Percentiles rank a stretch among this genome's conserved stretches.
phyloP scores from a whole-genome alignment of 192 early-diverging fungal genomes.

The Cladochytrium replicatum region DNA sequence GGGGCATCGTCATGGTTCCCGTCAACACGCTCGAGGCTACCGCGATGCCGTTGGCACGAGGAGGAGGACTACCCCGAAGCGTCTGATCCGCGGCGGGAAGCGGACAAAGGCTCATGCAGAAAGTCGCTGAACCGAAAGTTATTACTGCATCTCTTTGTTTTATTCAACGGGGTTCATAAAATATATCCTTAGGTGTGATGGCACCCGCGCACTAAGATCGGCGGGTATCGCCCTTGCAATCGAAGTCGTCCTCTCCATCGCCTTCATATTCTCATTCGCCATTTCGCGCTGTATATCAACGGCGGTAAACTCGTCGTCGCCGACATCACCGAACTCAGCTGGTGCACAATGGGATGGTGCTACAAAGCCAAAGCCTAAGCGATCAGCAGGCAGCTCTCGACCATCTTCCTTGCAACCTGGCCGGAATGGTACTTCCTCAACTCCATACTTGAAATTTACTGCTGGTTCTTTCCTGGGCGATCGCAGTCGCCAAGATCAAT shows the following conservation, averaged over 20 bases:
- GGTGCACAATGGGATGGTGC: constrained; percentile 13
- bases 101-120: too few relatives aligned
- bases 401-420: constrained; percentile 14
- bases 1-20: constrained; percentile 20
- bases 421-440: constrained; percentile 13
- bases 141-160: too few relatives aligned
- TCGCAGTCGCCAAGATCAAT: not conserved
- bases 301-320: constrained; percentile 1
- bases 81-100: not conserved
- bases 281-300: constrained; percentile 14
- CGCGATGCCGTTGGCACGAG: constrained; percentile 9
- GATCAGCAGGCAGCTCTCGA: constrained; percentile 6
- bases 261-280: constrained; percentile 7
- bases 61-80: not conserved
- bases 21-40: constrained; percentile 8
- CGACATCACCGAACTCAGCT: constrained; percentile 8
- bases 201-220: too few relatives aligned
- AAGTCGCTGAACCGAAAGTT: too few relatives aligned
- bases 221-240: not conserved
- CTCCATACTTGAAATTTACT: constrained; percentile 11
- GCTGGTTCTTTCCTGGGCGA: constrained; percentile 21
- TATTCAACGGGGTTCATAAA: too few relatives aligned
- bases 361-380: constrained; percentile 10
- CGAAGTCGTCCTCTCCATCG: constrained; percentile 3
- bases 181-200: too few relatives aligned